phyloP scores from a whole-genome alignment of 1,284 basidiomycete species.

The Papiliotrema flavescens region DNA sequence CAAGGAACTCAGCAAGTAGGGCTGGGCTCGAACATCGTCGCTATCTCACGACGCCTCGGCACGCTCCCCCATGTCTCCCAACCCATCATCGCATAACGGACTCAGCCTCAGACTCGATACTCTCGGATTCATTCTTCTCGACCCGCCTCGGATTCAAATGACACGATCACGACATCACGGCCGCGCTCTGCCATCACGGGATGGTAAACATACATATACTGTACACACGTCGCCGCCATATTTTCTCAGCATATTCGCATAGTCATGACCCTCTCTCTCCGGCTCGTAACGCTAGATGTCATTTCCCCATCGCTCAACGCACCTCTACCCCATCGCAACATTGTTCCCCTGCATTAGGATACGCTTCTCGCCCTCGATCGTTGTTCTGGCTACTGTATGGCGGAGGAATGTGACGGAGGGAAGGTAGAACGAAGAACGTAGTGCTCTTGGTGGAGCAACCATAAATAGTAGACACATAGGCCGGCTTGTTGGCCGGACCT shows the following conservation, averaged over 20 bases:
- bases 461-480: no score
- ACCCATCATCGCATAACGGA: no score
- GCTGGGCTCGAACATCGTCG: background rate
- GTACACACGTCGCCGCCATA: conserved; percentile 22
- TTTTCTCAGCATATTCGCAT: background rate
- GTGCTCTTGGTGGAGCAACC: no score
- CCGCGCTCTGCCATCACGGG: conserved; percentile 49
- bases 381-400: no score
- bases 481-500: no score
- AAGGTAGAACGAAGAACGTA: no score
- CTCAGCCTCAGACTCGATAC: background rate
- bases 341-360: no score
- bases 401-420: no score
- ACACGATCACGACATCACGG: conserved; percentile 4
- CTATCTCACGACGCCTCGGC: background rate
- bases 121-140: background rate
- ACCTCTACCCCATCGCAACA: no score
- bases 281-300: background rate
- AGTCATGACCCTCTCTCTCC: background rate
- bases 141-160: background rate
- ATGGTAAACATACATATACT: conserved; percentile 16
- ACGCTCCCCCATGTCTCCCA: background rate
- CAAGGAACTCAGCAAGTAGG: conserved; percentile 26
- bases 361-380: no score
- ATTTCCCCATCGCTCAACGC: no score